Percentiles rank a stretch among this genome's conserved stretches.
phyloP scores from a whole-genome alignment of 805 yeast species.

The Pichia cabralensis region DNA sequence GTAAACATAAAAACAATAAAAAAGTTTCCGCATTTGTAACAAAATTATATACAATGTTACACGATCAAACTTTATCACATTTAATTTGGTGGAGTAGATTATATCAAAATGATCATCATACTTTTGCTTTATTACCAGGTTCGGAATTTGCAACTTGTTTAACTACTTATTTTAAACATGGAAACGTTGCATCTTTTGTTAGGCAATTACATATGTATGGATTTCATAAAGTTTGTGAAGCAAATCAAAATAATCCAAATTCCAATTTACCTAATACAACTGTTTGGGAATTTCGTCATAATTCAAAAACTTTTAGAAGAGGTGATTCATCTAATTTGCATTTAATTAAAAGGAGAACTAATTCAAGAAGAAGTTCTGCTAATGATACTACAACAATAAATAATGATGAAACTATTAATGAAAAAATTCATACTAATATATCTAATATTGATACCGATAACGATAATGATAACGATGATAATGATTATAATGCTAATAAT shows the following conservation, averaged over 20 bases:
- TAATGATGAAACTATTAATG: neutral
- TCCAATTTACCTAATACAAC: slow-evolving; percentile 18
- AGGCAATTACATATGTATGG: slow-evolving; percentile 96
- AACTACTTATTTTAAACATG: slow-evolving; percentile 82
- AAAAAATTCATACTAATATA: neutral
- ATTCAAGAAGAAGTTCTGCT: slow-evolving; percentile 7
- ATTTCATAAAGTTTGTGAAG: slow-evolving; percentile 68
- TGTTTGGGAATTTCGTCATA: slow-evolving; percentile 50
- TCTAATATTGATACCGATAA: neutral
- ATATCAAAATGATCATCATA: slow-evolving; percentile 34
- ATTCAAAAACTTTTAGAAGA: slow-evolving; percentile 38
- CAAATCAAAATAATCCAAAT: slow-evolving; percentile 15
- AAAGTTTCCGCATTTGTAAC: slow-evolving; percentile 57
- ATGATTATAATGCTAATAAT: too few relatives aligned
- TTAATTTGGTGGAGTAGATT: slow-evolving; percentile 56
- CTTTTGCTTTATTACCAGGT: slow-evolving; percentile 57
- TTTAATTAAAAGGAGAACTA: slow-evolving; percentile 35
- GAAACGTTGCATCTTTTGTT: slow-evolving; percentile 87
- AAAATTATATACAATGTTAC: slow-evolving; percentile 53
- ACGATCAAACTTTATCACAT: slow-evolving; percentile 40
- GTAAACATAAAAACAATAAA: slow-evolving; percentile 10
- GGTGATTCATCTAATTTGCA: slow-evolving; percentile 36
- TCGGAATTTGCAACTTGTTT: slow-evolving; percentile 51
- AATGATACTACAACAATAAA: neutral
- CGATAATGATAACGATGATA: neutral